Conservation (phyloP, 768 basidiomycete species). For the Amanita phalloides region DNA sequence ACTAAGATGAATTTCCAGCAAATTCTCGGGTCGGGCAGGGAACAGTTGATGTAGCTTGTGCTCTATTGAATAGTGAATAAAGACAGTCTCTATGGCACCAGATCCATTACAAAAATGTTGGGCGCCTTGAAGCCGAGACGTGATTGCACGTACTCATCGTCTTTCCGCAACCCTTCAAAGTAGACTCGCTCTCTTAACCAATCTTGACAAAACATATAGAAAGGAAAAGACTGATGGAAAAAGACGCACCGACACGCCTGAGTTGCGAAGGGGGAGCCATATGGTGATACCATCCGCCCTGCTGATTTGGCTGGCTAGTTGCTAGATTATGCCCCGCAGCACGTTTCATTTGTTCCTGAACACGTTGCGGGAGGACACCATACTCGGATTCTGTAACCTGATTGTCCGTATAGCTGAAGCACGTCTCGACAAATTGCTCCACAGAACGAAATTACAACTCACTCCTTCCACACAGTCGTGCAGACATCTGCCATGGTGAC, state of each 20-base stretch:
- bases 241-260: constrained; percentile 51
- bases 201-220: constrained; percentile 28
- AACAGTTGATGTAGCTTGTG: background rate
- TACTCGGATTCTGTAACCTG: constrained; percentile 60
- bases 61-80: background rate
- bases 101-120: constrained; percentile 67
- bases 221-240: constrained; percentile 2
- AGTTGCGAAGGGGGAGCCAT: constrained; percentile 36
- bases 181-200: constrained; percentile 68
- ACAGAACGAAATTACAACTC: constrained; percentile 15
- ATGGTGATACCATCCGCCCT: constrained; percentile 28
- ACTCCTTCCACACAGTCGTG: constrained; percentile 69
- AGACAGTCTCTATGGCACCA: constrained; percentile 25
- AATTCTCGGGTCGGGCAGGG: too few relatives aligned
- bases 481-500: constrained; percentile 76
- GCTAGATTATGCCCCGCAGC: constrained; percentile 32
- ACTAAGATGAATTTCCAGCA: too few relatives aligned
- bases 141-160: constrained; percentile 45
- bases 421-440: background rate
- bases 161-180: constrained; percentile 54
- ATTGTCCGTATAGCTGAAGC: constrained; percentile 55
- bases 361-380: constrained; percentile 41
- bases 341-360: constrained; percentile 66
- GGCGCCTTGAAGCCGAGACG: constrained; percentile 71
- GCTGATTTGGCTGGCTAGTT: constrained; percentile 10